phyloP scores from a whole-genome alignment of 2,329 filamentous ascomycete genomes.

The Penicillium sp. region DNA sequence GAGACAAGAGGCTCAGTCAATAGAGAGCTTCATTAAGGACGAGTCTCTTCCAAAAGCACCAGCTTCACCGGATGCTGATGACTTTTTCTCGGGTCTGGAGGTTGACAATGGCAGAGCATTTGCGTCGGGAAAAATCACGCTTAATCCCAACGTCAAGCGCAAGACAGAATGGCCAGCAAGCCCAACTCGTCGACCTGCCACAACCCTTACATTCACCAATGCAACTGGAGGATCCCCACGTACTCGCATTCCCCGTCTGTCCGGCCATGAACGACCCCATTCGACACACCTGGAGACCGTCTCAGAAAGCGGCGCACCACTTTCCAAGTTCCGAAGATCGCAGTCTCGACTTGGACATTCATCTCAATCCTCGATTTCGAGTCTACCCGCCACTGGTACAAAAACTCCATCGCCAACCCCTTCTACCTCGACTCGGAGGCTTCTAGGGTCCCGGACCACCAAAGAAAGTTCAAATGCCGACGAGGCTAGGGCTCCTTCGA shows the following conservation, averaged over 20 bases:
- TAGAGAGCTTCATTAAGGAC: slow-evolving; percentile 31
- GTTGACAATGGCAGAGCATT: slow-evolving; percentile 82
- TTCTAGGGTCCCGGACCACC: slow-evolving; percentile 50
- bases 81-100: slow-evolving; percentile 84
- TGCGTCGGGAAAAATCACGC: slow-evolving; percentile 73
- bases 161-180: slow-evolving; percentile 71
- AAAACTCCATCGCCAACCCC: slow-evolving; percentile 60
- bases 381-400: slow-evolving; percentile 63
- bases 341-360: slow-evolving; percentile 69
- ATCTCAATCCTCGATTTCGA: slow-evolving; percentile 67
- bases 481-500: slow-evolving; percentile 55
- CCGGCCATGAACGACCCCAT: slow-evolving; percentile 68
- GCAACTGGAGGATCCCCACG: slow-evolving; percentile 55
- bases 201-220: slow-evolving; percentile 89
- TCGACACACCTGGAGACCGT: slow-evolving; percentile 82
- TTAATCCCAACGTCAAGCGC: slow-evolving; percentile 90
- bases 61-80: slow-evolving; percentile 55
- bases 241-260: slow-evolving; percentile 79
- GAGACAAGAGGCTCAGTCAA: slow-evolving; percentile 56
- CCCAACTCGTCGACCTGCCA: slow-evolving; percentile 69
- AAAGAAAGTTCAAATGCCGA: slow-evolving; percentile 36
- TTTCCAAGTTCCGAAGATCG: slow-evolving; percentile 62
- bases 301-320: slow-evolving; percentile 80
- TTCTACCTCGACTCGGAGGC: slow-evolving; percentile 62
- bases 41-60: slow-evolving; percentile 25